Evolutionary conservation across 495 filamentous ascomycete species (phyloP).

Genomic region (Aspergillus homomorphus): DNA sequence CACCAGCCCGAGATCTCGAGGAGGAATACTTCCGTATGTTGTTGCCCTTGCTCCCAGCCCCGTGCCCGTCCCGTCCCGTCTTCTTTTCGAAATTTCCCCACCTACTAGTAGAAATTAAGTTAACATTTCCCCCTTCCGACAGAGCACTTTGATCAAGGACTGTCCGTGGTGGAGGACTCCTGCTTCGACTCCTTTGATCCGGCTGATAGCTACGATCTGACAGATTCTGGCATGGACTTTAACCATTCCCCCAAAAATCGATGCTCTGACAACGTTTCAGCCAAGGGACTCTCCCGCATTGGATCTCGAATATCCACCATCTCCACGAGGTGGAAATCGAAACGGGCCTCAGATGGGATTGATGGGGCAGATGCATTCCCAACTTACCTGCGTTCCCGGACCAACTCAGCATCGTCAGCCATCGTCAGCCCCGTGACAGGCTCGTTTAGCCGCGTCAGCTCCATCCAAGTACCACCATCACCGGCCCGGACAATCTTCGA

Average conservation of each 20-base stretch:
- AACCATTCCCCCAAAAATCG: constrained; percentile 55
- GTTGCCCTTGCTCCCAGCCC: constrained; percentile 19
- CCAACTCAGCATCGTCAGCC: constrained; percentile 68
- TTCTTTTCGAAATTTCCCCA: constrained; percentile 8
- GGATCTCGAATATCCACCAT: constrained; percentile 71
- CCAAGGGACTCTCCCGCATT: constrained; percentile 63
- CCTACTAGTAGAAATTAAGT: not conserved
- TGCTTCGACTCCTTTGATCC: constrained; percentile 32
- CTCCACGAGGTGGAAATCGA: constrained; percentile 61
- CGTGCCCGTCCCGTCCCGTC: constrained; percentile 1
- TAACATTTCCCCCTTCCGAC: constrained; percentile 3
- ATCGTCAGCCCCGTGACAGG: constrained; percentile 56
- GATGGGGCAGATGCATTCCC: constrained; percentile 38
- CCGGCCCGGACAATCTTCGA: constrained; percentile 66
- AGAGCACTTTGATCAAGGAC: constrained; percentile 41
- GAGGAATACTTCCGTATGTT: constrained; percentile 47
- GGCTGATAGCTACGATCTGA: constrained; percentile 58
- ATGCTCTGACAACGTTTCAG: constrained; percentile 62
- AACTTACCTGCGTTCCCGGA: constrained; percentile 41
- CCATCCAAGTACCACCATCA: constrained; percentile 55
- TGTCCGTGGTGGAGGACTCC: constrained; percentile 31
- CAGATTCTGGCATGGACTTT: constrained; percentile 59
- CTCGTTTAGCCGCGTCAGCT: constrained; percentile 50
- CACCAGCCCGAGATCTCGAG: constrained; percentile 41
- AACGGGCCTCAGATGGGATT: constrained; percentile 47